Evolutionary conservation across 2,329 filamentous ascomycete species (phyloP).

Genomic region (Elsinoe batatas): DNA sequence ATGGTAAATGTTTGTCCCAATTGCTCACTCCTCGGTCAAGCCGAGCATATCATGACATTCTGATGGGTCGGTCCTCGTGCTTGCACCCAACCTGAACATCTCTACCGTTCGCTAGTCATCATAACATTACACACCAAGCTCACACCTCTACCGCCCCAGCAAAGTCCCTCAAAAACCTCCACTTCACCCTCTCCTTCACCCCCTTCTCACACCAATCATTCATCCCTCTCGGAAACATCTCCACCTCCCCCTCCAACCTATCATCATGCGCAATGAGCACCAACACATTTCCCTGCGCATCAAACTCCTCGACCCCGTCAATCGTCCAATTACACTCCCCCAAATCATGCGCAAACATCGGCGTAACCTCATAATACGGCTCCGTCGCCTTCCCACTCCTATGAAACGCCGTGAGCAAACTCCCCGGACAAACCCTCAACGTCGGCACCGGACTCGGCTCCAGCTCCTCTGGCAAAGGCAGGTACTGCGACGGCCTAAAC

Average conservation of each 20-base stretch:
- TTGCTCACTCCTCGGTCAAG: too few relatives aligned
- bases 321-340: constrained; percentile 32
- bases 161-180: constrained; percentile 45
- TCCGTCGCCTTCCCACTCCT: constrained; percentile 24
- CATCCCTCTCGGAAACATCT: constrained; percentile 42
- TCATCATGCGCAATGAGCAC: constrained; percentile 42
- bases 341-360: constrained; percentile 25
- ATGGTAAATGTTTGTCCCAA: too few relatives aligned
- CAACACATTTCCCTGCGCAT: constrained; percentile 37
- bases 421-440: constrained; percentile 31
- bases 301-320: constrained; percentile 38
- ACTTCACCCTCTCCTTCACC: constrained; percentile 37
- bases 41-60: too few relatives aligned
- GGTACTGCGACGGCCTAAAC: constrained; percentile 35
- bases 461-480: constrained; percentile 31
- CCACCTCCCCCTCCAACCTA: constrained; percentile 33
- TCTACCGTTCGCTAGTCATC: too few relatives aligned
- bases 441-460: constrained; percentile 23
- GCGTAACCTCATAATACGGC: constrained; percentile 29
- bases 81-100: too few relatives aligned
- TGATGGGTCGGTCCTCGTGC: too few relatives aligned
- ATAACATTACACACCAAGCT: too few relatives aligned
- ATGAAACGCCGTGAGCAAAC: constrained; percentile 33
- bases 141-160: too few relatives aligned
- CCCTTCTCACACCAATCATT: constrained; percentile 40